Conservation (phyloP, 495 filamentous ascomycete species). For the Lasiosphaeria hispida region DNA sequence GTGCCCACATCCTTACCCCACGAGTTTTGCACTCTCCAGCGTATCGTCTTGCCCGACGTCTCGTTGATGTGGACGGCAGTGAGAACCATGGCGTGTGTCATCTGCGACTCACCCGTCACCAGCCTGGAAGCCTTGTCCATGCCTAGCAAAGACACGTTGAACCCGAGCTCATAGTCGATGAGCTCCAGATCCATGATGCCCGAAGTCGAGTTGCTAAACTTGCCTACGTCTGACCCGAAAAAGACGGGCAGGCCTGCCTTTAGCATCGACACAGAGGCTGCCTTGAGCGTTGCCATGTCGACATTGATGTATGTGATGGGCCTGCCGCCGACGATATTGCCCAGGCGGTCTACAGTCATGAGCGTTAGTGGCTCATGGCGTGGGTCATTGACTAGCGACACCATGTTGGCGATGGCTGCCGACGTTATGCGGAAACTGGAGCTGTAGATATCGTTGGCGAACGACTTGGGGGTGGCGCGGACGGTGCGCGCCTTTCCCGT, state of each 20-base stretch:
- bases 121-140: constrained; percentile 73
- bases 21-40: constrained; percentile 84
- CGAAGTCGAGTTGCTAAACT: constrained; percentile 60
- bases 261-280: constrained; percentile 72
- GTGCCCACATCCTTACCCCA: constrained; percentile 68
- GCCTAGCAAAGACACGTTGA: constrained; percentile 63
- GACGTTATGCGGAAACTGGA: constrained; percentile 46
- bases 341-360: constrained; percentile 72
- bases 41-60: constrained; percentile 56
- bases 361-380: constrained; percentile 67
- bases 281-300: constrained; percentile 67
- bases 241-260: constrained; percentile 73
- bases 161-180: constrained; percentile 73
- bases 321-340: constrained; percentile 71
- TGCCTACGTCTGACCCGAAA: constrained; percentile 85
- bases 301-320: constrained; percentile 80
- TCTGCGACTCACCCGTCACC: constrained; percentile 65
- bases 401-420: constrained; percentile 57
- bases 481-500: constrained; percentile 58
- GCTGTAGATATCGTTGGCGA: constrained; percentile 58
- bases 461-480: constrained; percentile 60
- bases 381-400: constrained; percentile 82
- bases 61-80: constrained; percentile 74
- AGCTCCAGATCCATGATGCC: constrained; percentile 76
- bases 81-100: constrained; percentile 92